Conservation (phyloP, 805 yeast genomes). For the Lipomyces kockii region DNA sequence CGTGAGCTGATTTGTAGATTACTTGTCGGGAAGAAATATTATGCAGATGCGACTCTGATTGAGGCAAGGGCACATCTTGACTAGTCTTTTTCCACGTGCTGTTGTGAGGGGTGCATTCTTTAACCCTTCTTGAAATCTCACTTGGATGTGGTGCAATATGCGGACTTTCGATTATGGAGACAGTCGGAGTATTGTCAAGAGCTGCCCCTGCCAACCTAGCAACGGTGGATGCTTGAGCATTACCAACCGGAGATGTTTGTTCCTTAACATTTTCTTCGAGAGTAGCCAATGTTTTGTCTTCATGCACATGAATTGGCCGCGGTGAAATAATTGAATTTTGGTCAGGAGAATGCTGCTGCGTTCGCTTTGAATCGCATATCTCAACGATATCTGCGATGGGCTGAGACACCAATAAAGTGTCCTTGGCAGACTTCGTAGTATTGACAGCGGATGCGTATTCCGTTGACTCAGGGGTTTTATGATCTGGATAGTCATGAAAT, state of each 20-base stretch:
- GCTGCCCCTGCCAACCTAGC: not conserved
- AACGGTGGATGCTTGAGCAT: not conserved
- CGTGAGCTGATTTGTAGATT: not conserved
- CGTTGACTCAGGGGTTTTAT: not conserved
- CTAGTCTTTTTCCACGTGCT: not conserved
- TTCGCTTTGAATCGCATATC: not conserved
- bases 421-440: not conserved
- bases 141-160: not conserved
- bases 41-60: not conserved
- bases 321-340: constrained; percentile 1
- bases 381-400: not conserved
- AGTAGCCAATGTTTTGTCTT: not conserved
- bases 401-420: not conserved
- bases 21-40: not conserved
- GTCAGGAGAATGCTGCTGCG: not conserved
- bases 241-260: not conserved
- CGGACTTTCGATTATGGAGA: not conserved
- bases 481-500: not conserved
- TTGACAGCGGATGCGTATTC: not conserved
- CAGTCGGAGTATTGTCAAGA: not conserved
- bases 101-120: not conserved
- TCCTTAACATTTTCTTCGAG: not conserved
- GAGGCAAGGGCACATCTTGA: not conserved
- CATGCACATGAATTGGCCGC: not conserved
- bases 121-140: not conserved